phyloP scores from a whole-genome alignment of 345 rosid species.

The Salix dunnii region DNA sequence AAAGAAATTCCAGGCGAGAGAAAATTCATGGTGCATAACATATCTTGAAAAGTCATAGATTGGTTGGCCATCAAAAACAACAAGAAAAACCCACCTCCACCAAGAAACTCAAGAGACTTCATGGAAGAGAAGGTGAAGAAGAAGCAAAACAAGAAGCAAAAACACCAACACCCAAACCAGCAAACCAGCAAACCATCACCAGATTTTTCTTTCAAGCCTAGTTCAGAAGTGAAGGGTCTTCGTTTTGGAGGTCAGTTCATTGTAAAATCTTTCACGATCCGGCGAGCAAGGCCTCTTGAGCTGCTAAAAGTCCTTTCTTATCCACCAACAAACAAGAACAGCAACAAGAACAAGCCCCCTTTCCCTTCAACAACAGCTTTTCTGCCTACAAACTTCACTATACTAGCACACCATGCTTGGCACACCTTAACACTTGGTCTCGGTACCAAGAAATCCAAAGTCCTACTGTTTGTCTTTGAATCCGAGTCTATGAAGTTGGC shows the following conservation, averaged over 20 bases:
- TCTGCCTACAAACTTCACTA: conserved; percentile 89
- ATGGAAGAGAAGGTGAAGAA: conserved; percentile 65
- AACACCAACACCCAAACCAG: conserved; percentile 59
- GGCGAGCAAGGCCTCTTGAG: conserved; percentile 72
- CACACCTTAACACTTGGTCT: conserved; percentile 89
- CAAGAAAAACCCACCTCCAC: conserved; percentile 6
- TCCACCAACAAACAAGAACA: conserved; percentile 40
- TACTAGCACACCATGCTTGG: conserved; percentile 96
- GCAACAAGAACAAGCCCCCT: conserved; percentile 27
- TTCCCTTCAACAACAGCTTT: conserved; percentile 79
- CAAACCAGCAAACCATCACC: conserved; percentile 46
- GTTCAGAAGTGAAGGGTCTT: conserved; percentile 80
- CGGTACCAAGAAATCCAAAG: conserved; percentile 83
- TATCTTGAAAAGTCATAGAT: conserved; percentile 15
- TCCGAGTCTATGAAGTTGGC: conserved; percentile 61
- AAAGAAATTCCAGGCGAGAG: not conserved
- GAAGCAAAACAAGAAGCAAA: conserved; percentile 66
- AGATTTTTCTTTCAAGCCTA: conserved; percentile 69
- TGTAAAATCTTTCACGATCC: conserved; percentile 90
- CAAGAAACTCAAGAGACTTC: conserved; percentile 3
- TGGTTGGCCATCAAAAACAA: conserved; percentile 19
- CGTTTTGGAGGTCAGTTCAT: conserved; percentile 86
- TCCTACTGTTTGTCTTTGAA: conserved; percentile 73
- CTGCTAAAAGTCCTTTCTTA: conserved; percentile 73
- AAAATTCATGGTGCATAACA: not conserved